Conservation (phyloP, 495 filamentous ascomycete genomes). For the Neurospora pannonica region DNA sequence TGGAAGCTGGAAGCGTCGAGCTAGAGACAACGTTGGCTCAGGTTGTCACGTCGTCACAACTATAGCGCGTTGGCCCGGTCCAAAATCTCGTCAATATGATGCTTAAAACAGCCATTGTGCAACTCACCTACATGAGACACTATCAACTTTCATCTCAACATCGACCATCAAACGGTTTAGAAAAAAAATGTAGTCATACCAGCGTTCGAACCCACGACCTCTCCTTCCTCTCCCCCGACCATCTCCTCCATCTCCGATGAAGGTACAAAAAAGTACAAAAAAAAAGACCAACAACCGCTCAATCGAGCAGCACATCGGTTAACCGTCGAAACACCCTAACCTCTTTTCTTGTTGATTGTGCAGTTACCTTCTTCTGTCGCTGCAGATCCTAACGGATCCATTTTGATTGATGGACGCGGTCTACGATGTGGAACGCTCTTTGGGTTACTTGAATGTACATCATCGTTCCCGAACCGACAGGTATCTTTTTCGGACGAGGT, state of each 20-base stretch:
- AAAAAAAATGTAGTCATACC: not conserved
- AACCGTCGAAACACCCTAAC: not conserved
- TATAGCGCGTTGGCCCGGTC: not conserved
- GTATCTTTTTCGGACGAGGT: not conserved
- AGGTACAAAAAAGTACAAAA: not conserved
- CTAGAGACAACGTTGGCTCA: not conserved
- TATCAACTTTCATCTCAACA: not conserved
- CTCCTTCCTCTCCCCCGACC: not conserved
- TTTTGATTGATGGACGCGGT: not conserved
- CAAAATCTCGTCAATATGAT: too few relatives aligned
- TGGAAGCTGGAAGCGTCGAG: not conserved
- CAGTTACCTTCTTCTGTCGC: not conserved
- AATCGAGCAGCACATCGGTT: not conserved
- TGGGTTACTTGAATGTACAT: not conserved
- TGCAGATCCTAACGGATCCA: not conserved
- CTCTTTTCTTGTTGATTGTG: not conserved
- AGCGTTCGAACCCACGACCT: not conserved
- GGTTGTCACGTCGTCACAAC: not conserved
- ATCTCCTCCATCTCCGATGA: not conserved
- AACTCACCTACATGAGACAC: not conserved
- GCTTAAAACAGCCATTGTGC: not conserved
- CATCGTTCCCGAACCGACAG: not conserved
- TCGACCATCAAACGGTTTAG: not conserved
- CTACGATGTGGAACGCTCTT: not conserved
- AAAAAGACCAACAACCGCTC: not conserved